Base-by-base conservation (phyloP, 768 basidiomycete genomes). In the Tylopilus balloui region DNA sequence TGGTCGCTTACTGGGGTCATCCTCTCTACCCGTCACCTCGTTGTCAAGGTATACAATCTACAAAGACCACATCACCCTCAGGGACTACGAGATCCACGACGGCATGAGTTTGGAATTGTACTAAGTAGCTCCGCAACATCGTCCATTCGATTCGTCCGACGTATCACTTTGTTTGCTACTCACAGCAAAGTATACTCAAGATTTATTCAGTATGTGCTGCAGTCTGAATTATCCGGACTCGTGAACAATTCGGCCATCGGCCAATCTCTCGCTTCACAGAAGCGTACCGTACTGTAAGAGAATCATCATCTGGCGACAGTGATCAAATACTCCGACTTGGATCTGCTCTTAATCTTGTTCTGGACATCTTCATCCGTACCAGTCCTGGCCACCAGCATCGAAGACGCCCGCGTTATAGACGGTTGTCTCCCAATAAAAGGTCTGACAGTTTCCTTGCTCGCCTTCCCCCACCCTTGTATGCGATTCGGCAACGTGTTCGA, bases 91-190 rank as follows among this genome's bases (percentile, higher is more conserved):
- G 73, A 93, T 94, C 55, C 69, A 92, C 63, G 89, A 94, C 61
- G 91, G 91, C 37, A 92, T 90, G 88, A 92, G 88, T 65, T 73
- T 94, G 66, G 91, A 94, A 74, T 83, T 94, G 88, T 90, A 92
- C 71, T 93, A 71, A 47, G 35, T 17, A n/a, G 34, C n/a, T 34
- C 34, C n/a, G 9, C 31, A 21, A 25, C 24, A 34, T 28, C 27
- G 41, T 43, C 23, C 23, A 24, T 39, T 28, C 35, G 24, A 58
- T 37, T 43, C 42, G 40, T 50, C 21, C 17, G 38, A 17, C n/a
- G 13, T 10, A 25, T 40, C 42, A 38, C 31, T 35, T 39, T 39
- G 20, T 27, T 35, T 32, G 15, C 44, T 43, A 23, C 25, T 48
- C 42, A 31, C 46, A 28, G 32, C 39, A 47, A 28, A 10, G 23